Evolutionary conservation across 2,329 filamentous ascomycete genomes (phyloP).

Genomic region (Tolypocladium album): DNA sequence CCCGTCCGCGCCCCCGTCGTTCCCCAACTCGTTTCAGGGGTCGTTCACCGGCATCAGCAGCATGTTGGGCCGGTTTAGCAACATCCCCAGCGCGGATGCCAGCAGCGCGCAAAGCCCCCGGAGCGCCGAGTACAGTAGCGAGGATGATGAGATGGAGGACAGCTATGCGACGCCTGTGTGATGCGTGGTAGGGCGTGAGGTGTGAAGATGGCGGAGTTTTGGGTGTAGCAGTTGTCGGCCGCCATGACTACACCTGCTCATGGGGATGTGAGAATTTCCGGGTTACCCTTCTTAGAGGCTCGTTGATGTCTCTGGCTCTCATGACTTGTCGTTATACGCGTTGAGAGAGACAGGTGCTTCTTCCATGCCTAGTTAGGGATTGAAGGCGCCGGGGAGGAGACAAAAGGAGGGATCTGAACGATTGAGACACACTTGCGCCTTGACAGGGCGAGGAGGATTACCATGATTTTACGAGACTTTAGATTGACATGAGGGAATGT

Average conservation of each 20-base stretch:
- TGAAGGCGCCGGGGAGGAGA: background rate
- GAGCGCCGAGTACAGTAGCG: constrained; percentile 38
- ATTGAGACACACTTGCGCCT: background rate
- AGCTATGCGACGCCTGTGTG: constrained; percentile 13
- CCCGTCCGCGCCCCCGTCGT: constrained; percentile 13
- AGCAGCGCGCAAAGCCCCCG: constrained; percentile 42
- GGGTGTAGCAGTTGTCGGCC: background rate
- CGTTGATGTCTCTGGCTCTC: background rate
- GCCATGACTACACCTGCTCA: background rate
- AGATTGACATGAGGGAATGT: constrained; percentile 12
- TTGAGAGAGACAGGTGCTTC: background rate
- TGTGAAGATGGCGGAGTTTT: background rate
- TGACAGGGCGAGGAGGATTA: background rate
- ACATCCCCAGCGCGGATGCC: constrained; percentile 33
- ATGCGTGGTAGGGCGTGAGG: background rate
- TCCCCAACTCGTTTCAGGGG: constrained; percentile 16
- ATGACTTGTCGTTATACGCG: background rate
- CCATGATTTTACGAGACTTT: constrained; percentile 5
- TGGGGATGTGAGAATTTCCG: background rate
- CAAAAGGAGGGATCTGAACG: background rate
- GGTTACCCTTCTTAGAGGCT: background rate
- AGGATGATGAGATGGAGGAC: constrained; percentile 39
- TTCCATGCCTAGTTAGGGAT: background rate
- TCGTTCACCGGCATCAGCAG: constrained; percentile 21
- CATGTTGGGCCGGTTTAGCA: constrained; percentile 30